phyloP scores from a whole-genome alignment of 2,329 filamentous ascomycete genomes.

The Aspergillus fijiensis region DNA sequence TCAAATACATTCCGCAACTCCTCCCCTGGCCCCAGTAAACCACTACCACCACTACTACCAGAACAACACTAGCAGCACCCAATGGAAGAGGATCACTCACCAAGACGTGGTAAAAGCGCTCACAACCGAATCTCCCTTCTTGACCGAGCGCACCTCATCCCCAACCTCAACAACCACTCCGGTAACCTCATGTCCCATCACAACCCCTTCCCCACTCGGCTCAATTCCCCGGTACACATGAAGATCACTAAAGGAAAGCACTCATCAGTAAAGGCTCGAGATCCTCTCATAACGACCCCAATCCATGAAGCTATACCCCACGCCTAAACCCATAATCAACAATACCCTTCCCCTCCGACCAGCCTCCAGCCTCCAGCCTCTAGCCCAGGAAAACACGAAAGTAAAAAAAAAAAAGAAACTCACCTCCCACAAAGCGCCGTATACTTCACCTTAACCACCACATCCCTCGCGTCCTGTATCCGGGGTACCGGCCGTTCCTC shows the following conservation, averaged over 20 bases:
- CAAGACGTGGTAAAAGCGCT: constrained; percentile 81
- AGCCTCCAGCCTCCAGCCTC: neutral
- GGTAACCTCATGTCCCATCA: constrained; percentile 81
- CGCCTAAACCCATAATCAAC: neutral
- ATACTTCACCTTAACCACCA: constrained; percentile 79
- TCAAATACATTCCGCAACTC: neutral
- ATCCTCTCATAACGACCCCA: neutral
- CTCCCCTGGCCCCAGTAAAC: neutral
- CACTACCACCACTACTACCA: neutral
- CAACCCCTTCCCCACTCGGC: constrained; percentile 62
- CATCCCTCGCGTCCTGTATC: constrained; percentile 68
- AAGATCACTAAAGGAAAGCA: constrained; percentile 62
- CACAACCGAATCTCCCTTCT: constrained; percentile 75
- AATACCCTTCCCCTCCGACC: neutral
- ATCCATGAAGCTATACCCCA: neutral
- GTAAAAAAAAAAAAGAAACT: constrained; percentile 26
- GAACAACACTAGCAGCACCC: neutral
- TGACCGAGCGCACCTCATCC: constrained; percentile 64
- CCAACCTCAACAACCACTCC: constrained; percentile 71
- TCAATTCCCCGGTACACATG: constrained; percentile 85
- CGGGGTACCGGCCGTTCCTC: constrained; percentile 78
- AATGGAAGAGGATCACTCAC: constrained; percentile 44
- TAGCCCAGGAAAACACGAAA: neutral
- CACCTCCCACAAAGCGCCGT: constrained; percentile 87
- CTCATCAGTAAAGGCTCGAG: neutral